Percentiles rank a stretch among this genome's conserved stretches.
Evolutionary conservation across 192 early-diverging fungal species (phyloP).

Genomic region (Coemansia interrupta): DNA sequence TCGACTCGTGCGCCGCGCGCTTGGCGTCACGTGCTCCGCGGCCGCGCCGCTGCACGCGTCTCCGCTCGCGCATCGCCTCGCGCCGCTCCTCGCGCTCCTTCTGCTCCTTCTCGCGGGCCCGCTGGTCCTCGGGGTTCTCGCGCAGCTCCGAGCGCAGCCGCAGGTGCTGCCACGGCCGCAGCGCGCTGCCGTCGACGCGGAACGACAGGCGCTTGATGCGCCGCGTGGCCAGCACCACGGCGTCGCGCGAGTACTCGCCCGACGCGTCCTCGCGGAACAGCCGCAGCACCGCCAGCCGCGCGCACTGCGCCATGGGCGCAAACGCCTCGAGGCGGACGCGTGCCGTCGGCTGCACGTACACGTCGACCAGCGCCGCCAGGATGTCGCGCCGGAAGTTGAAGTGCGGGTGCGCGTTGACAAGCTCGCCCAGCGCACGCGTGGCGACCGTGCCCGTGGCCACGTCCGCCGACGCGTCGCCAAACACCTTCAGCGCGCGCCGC

Average conservation of each 20-base stretch:
- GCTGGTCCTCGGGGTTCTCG: slow-evolving; percentile 54
- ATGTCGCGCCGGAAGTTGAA: slow-evolving; percentile 95
- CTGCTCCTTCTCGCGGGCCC: slow-evolving; percentile 51
- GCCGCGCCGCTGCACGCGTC: slow-evolving; percentile 18
- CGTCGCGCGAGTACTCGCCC: slow-evolving; percentile 82
- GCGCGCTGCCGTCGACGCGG: slow-evolving; percentile 59
- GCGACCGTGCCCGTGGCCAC: slow-evolving; percentile 59
- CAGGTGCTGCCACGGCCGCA: slow-evolving; percentile 78
- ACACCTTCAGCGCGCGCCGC: slow-evolving; percentile 38
- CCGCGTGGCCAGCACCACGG: slow-evolving; percentile 79
- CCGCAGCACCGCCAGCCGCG: slow-evolving; percentile 70
- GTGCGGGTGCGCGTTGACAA: slow-evolving; percentile 78
- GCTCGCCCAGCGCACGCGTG: slow-evolving; percentile 76
- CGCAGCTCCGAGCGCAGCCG: slow-evolving; percentile 80
- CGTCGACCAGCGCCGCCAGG: slow-evolving; percentile 72
- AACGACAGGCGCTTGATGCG: slow-evolving; percentile 80
- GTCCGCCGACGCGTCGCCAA: slow-evolving; percentile 30
- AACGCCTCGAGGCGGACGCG: slow-evolving; percentile 64
- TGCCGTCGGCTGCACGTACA: slow-evolving; percentile 53
- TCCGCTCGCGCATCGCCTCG: slow-evolving; percentile 20
- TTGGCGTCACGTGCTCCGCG: slow-evolving; percentile 50
- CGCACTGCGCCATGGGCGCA: slow-evolving; percentile 64
- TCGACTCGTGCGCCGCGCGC: slow-evolving; percentile 60
- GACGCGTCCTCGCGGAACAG: slow-evolving; percentile 83
- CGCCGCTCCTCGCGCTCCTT: slow-evolving; percentile 51